Evolutionary conservation across 495 filamentous ascomycete genomes (phyloP), one percentile per base, ranked within the genome.

Genomic region (Penicillium samsonianum): DNA sequence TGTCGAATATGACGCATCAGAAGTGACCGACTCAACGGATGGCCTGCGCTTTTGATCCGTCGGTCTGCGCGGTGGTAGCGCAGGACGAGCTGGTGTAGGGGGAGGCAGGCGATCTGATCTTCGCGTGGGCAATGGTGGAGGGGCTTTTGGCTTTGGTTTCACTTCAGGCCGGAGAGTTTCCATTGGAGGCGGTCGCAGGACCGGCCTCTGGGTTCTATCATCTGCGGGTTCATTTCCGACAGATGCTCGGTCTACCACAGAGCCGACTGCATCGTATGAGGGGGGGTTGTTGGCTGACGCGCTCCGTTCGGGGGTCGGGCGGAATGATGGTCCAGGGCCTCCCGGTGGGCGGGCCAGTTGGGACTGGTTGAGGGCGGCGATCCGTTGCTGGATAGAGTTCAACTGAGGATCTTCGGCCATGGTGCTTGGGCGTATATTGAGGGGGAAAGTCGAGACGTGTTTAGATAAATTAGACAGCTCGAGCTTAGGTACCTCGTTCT

Each of bases 341-440:
- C 37, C 50, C 20, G 63, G 50, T 38, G 65, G 58, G 20, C 74
- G 71, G 26, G 81, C 79, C 43, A 84, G 69, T 57, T 87, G 78
- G 35, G 80, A 74, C 51, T 81, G 73, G 59, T 86, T 86, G 43
- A 87, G 67, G 22, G 80, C 76, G 43, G 82, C 81, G 56, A 88
- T 86, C 47, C 84, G 81, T 46, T 79, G 72, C 63, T 81, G 76
- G 53, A 87, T 83, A 5, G 83, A 84, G 30, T 72, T 63, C 20
- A 76, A 63, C 58, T 76, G 76, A 14, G 73, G 57, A 51, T 76
- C 76, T 49, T 80, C 77, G 8, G 71, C 58, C 65, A 68, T 70
- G 20, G 17, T 41, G 37, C 46, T 19, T 44, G 46, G 16, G 16
- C 28, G 0, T 41, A 22, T 22, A 16, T 51, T 4, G 44, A 30